Conservation (phyloP, 139 green algal species). For the Haematococcus lacustris region DNA sequence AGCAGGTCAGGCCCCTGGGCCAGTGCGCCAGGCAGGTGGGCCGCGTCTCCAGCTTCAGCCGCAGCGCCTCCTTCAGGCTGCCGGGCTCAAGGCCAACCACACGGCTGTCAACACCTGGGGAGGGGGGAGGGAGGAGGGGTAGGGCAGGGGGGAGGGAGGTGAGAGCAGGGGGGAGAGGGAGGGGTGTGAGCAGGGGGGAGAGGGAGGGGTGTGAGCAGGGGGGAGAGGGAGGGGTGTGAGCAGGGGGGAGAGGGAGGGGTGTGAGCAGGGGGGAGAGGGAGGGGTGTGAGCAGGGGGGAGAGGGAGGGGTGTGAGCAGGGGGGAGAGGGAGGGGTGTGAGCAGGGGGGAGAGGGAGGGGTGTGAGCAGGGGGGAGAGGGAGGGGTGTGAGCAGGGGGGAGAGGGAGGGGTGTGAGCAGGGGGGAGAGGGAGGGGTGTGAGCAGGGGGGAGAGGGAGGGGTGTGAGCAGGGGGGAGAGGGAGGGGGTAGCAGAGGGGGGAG, state of each 20-base stretch:
- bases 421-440: neutral
- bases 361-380: neutral
- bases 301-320: neutral
- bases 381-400: too few species aligned
- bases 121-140: neutral
- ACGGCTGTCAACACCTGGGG: conserved; percentile 29
- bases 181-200: too few species aligned
- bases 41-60: conserved; percentile 19
- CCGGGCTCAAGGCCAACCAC: conserved; percentile 20
- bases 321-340: neutral
- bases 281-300: neutral
- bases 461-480: too few species aligned
- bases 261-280: too few species aligned
- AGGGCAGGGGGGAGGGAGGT: too few species aligned
- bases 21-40: conserved; percentile 24
- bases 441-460: neutral
- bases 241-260: too few species aligned
- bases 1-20: conserved; percentile 13
- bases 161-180: too few species aligned
- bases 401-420: too few species aligned
- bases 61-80: conserved; percentile 15
- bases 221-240: too few species aligned
- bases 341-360: neutral
- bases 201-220: too few species aligned
- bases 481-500: too few species aligned